These are phyloP conservation scores for Ramaria sp. DNA, from an alignment of 768 basidiomycete species.

Conservation along the genomic window DNA sequence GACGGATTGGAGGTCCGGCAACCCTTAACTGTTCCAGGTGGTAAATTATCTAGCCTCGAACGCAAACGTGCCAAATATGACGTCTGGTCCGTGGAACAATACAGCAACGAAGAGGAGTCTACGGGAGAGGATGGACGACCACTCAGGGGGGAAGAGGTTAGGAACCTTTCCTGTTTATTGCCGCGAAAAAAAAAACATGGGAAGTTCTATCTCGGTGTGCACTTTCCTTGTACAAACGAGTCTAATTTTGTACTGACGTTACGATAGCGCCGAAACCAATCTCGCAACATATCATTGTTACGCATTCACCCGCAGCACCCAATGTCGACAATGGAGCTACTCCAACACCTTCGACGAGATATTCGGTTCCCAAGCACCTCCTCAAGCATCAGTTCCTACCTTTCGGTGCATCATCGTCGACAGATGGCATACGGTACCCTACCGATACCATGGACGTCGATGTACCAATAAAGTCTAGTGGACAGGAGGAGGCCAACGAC, in stretches of 20 bases:
- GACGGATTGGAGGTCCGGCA: constrained; percentile 34
- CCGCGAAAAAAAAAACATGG: constrained; percentile 54
- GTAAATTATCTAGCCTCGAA: constrained; percentile 36
- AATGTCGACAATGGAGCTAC: constrained; percentile 13
- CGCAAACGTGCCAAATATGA: constrained; percentile 49
- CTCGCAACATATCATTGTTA: constrained; percentile 45
- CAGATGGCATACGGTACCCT: neutral
- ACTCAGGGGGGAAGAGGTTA: constrained; percentile 54
- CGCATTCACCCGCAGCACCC: constrained; percentile 25
- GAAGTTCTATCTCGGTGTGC: constrained; percentile 44
- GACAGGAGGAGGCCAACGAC: neutral
- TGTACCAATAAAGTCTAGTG: constrained; percentile 1
- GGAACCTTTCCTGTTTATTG: constrained; percentile 46
- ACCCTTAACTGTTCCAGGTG: constrained; percentile 23
- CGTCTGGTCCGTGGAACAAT: constrained; percentile 50
- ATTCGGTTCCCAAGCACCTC: constrained; percentile 45
- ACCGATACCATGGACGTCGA: constrained; percentile 17
- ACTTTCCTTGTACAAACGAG: neutral
- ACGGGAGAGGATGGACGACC: constrained; percentile 16
- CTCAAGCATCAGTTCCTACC: constrained; percentile 58
- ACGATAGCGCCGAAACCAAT: constrained; percentile 46
- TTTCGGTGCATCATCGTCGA: constrained; percentile 34
- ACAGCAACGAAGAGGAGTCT: constrained; percentile 8
- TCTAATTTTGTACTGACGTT: neutral
- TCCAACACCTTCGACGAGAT: constrained; percentile 34